These are phyloP conservation scores for Arthrobotrys musiformis DNA, from an alignment of 2,329 filamentous ascomycete species.

Conservation along the genomic window DNA sequence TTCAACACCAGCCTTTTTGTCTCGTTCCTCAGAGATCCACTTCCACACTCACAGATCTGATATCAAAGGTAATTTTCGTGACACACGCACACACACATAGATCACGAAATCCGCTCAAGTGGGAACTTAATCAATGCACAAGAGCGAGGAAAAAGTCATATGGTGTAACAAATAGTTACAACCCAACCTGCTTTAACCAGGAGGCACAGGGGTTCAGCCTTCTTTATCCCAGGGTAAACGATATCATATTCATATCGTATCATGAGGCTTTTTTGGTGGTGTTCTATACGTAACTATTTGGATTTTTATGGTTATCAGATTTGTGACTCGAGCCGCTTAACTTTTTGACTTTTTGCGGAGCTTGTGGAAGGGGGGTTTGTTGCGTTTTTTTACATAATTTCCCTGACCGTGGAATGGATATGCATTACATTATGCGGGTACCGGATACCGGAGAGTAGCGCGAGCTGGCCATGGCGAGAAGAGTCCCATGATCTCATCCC, in stretches of 20 bases:
- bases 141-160: neutral
- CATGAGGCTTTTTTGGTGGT: slow-evolving; percentile 43
- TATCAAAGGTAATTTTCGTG: neutral
- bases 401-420: slow-evolving; percentile 9
- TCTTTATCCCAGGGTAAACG: neutral
- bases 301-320: too few relatives aligned
- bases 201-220: slow-evolving; percentile 2
- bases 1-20: neutral
- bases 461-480: neutral
- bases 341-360: neutral
- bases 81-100: too few relatives aligned
- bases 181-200: neutral
- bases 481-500: slow-evolving; percentile 40
- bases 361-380: slow-evolving; percentile 16
- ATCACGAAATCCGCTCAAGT: slow-evolving; percentile 8
- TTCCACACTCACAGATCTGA: neutral
- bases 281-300: too few relatives aligned
- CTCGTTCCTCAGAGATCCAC: neutral
- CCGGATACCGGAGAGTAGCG: neutral
- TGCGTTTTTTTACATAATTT: slow-evolving; percentile 6
- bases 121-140: too few relatives aligned
- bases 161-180: slow-evolving; percentile 21
- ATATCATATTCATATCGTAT: too few relatives aligned
- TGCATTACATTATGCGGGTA: too few relatives aligned
- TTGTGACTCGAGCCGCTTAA: too few relatives aligned